Evolutionary conservation across 139 green algal genomes (phyloP).

Genomic region (Picochlorum sp.): DNA sequence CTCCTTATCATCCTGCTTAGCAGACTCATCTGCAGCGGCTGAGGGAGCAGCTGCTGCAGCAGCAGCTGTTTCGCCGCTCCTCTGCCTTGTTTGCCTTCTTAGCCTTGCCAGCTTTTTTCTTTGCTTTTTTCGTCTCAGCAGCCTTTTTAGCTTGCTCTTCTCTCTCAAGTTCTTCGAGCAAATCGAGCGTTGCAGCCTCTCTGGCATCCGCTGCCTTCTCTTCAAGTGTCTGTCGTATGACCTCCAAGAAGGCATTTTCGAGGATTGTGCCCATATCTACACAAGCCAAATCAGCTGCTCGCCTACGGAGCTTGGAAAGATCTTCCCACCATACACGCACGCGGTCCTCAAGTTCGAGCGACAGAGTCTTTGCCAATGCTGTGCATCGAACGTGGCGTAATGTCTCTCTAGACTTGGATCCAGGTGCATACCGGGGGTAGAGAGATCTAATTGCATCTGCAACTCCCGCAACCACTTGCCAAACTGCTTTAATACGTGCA

Average conservation of each 20-base stretch:
- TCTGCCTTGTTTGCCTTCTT: slow-evolving; percentile 29
- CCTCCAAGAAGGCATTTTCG: slow-evolving; percentile 37
- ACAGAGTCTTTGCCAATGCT: slow-evolving; percentile 30
- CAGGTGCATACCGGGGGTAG: slow-evolving; percentile 11
- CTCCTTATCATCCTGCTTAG: background rate
- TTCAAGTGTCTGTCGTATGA: slow-evolving; percentile 42
- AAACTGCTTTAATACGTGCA: slow-evolving; percentile 22
- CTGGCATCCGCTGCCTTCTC: slow-evolving; percentile 31
- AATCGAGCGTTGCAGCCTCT: slow-evolving; percentile 44
- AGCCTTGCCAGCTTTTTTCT: slow-evolving; percentile 29
- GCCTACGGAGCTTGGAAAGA: slow-evolving; percentile 35
- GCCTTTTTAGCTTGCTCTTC: slow-evolving; percentile 38
- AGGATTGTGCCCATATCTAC: slow-evolving; percentile 51
- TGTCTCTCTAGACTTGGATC: slow-evolving; percentile 12
- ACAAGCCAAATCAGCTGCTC: slow-evolving; percentile 33
- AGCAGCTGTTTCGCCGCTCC: slow-evolving; percentile 11
- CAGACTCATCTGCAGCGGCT: background rate
- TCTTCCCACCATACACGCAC: slow-evolving; percentile 41
- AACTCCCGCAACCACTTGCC: slow-evolving; percentile 29
- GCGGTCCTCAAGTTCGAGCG: slow-evolving; percentile 42
- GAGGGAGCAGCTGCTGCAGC: background rate
- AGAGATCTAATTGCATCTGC: slow-evolving; percentile 29
- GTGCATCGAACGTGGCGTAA: slow-evolving; percentile 18
- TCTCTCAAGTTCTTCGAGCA: slow-evolving; percentile 55
- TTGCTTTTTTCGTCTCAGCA: slow-evolving; percentile 30